phyloP scores from a whole-genome alignment of 2,329 filamentous ascomycete genomes.

The Elsinoe batatas region DNA sequence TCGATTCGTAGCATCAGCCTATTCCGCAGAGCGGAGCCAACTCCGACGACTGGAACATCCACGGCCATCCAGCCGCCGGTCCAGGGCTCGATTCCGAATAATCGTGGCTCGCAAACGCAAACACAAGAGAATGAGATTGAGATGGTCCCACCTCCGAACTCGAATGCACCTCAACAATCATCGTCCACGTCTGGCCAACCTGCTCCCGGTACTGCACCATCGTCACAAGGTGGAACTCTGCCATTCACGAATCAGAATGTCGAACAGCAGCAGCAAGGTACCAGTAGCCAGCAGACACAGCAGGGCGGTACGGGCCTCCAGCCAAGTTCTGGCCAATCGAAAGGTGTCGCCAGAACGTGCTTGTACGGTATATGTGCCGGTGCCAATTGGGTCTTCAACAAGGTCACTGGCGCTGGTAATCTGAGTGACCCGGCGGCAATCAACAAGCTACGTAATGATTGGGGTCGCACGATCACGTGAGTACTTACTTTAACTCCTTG shows the following conservation, averaged over 20 bases:
- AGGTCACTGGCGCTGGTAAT: neutral
- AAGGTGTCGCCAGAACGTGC: neutral
- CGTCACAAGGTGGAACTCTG: neutral
- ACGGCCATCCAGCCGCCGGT: neutral
- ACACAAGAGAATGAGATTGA: neutral
- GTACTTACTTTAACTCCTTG: neutral
- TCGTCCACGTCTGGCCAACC: neutral
- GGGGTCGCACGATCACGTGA: neutral
- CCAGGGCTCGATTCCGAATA: neutral
- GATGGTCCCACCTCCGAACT: neutral
- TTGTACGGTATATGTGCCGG: neutral
- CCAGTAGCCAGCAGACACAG: neutral
- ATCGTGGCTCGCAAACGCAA: neutral
- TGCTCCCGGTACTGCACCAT: neutral
- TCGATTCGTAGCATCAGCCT: neutral
- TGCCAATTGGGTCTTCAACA: neutral
- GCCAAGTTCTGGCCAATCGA: neutral
- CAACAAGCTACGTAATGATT: slow-evolving; percentile 4
- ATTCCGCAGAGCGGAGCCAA: neutral
- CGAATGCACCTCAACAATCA: neutral
- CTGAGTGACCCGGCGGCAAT: neutral
- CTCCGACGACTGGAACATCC: neutral
- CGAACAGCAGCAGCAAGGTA: neutral
- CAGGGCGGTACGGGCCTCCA: neutral
- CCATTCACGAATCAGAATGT: neutral